Evolutionary conservation across 164 flowering plant genomes (phyloP), one percentile per base, ranked within the genome.

Genomic region (Saururus chinensis): DNA sequence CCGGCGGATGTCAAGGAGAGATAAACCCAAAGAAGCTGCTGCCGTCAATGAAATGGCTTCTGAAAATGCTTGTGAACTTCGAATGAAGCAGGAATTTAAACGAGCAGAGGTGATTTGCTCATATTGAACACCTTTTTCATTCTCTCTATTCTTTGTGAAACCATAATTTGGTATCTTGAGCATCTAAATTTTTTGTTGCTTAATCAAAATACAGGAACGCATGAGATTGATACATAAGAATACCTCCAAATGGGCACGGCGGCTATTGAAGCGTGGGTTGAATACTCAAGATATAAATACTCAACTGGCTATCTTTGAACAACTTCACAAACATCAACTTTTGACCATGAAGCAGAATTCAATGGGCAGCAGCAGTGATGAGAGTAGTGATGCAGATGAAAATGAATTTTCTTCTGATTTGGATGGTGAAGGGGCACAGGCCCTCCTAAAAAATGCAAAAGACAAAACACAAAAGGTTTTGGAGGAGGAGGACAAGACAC

Each of bases 291-390:
- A 90, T 82, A 97, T 86, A 69, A 90, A 84, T 48, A 93, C 98
- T 65, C 78, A 88, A 59, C 84, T 83, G 68, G 98, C 98, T 54
- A 79, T 93, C 40, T 60, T 90, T 41, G 89, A 88, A 59, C 97
- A 93, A 73, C 85, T 86, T 64, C 79, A 82, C 59, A 75, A 73
- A 66, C 90, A 88, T 77, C 74, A 84, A 30, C 71, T 67, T 64
- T 76, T 93, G 81, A 85, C 85, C 23, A 81, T 96, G 69, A 93
- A 93, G 74, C 85, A 82, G 76, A 77, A 82, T 59, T 79, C 96
- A 7, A 77, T 87, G 88, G 66, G 51, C 61, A 81, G 85, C 71
- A 81, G 87, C 72, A 81, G 84, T 70, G 89, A 84, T 74, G 83
- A 77, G 24, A 81, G 83, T 61, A 78, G 82, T 66, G 82, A 77